Percentiles rank a stretch among this genome's conserved stretches.
These are phyloP conservation scores for Cylindrodendrum hubeiense DNA, from an alignment of 2,329 filamentous ascomycete species.

Conservation along the genomic window DNA sequence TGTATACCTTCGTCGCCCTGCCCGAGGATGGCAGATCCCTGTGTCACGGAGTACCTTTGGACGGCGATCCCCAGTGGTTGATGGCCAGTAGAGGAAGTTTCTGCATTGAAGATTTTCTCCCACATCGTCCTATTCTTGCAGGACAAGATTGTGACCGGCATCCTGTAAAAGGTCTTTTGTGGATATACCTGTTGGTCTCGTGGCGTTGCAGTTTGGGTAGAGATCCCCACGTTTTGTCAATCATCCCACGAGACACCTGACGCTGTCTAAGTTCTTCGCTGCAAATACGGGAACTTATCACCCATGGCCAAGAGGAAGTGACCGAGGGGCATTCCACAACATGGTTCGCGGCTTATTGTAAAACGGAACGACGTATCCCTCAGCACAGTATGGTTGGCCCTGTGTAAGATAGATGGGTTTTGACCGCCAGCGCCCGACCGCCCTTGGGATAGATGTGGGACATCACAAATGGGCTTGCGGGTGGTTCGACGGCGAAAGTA, in stretches of 20 bases:
- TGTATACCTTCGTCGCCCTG: conserved; percentile 32
- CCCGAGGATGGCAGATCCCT: conserved; percentile 3
- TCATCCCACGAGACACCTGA: no score
- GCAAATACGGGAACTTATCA: background rate
- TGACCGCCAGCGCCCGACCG: no score
- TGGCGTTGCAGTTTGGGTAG: no score
- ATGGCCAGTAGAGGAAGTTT: background rate
- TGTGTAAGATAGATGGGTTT: background rate
- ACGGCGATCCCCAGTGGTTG: background rate
- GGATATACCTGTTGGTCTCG: no score
- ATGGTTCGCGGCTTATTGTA: background rate
- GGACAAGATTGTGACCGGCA: background rate
- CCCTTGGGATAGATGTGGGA: background rate
- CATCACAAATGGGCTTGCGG: background rate
- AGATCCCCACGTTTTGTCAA: no score
- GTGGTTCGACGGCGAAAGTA: no score
- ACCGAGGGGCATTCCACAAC: conserved; percentile 5
- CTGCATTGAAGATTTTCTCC: background rate
- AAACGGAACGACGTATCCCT: background rate
- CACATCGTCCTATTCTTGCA: background rate
- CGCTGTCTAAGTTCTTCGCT: no score
- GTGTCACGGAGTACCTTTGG: background rate
- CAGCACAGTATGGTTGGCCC: background rate
- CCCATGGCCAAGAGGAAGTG: conserved; percentile 2
- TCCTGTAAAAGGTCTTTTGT: background rate